Evolutionary conservation across 148 eudicot genomes (phyloP).

Genomic region (Heliosperma pusillum): DNA sequence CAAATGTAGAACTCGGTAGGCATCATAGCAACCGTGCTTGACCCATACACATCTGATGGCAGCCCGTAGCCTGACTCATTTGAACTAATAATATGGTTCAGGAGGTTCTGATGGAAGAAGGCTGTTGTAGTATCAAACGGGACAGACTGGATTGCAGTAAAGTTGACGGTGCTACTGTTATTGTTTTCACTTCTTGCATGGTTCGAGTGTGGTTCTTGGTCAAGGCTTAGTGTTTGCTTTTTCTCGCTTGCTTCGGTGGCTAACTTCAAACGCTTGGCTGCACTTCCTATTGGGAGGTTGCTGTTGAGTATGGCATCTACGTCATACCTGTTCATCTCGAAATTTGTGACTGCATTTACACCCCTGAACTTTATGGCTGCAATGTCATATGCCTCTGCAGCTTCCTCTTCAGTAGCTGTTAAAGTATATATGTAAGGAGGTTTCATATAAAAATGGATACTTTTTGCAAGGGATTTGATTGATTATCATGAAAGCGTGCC

Average conservation of each 20-base stretch:
- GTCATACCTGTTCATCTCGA: constrained; percentile 87
- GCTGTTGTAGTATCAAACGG: constrained; percentile 49
- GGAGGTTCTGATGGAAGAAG: constrained; percentile 53
- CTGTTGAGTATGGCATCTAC: constrained; percentile 80
- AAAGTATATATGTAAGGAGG: too few relatives aligned
- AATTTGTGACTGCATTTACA: constrained; percentile 82
- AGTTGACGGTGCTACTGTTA: constrained; percentile 41
- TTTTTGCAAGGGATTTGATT: too few relatives aligned
- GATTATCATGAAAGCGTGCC: background rate
- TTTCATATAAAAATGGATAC: too few relatives aligned
- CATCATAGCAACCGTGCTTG: constrained; percentile 29
- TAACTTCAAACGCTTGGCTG: constrained; percentile 74
- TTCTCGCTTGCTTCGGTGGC: constrained; percentile 51
- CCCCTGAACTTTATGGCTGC: constrained; percentile 83
- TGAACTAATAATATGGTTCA: constrained; percentile 47
- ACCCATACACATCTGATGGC: constrained; percentile 29
- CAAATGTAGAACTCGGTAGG: constrained; percentile 67
- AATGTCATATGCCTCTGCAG: constrained; percentile 91
- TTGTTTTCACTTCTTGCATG: background rate
- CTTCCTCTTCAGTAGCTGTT: constrained; percentile 91
- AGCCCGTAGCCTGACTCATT: constrained; percentile 2
- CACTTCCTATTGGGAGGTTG: constrained; percentile 80
- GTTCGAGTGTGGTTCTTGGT: constrained; percentile 27
- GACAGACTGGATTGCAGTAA: constrained; percentile 37
- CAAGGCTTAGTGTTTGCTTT: constrained; percentile 41